These are phyloP conservation scores for Mortierella sp. DNA, from an alignment of 371 early-diverging fungal genomes.

Conservation along the genomic window DNA sequence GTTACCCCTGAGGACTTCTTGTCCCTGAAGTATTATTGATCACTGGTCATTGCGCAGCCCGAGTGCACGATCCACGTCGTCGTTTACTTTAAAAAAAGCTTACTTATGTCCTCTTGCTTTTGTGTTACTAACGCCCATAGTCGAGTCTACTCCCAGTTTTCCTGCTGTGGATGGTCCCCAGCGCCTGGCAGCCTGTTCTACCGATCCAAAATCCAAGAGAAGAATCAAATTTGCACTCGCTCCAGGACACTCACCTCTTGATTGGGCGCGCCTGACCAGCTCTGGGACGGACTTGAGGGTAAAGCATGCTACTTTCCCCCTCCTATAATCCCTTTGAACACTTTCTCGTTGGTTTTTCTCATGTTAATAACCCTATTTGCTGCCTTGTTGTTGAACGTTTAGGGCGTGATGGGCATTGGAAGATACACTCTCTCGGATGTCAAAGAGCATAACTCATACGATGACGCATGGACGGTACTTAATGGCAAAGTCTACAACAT, in stretches of 20 bases:
- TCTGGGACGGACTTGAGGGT: conserved; percentile 85
- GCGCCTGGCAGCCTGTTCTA: conserved; percentile 51
- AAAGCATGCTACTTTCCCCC: too few species aligned
- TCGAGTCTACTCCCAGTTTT: conserved; percentile 37
- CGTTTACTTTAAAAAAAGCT: too few species aligned
- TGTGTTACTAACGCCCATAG: too few species aligned
- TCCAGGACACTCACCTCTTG: conserved; percentile 92
- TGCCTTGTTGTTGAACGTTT: neutral
- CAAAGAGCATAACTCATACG: conserved; percentile 76
- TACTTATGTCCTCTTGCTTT: neutral
- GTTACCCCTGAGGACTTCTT: neutral
- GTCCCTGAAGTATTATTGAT: neutral
- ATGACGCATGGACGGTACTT: conserved; percentile 96
- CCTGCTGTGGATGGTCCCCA: conserved; percentile 56
- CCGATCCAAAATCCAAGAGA: conserved; percentile 56
- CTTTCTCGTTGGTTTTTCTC: neutral
- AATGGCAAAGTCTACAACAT: conserved; percentile 95
- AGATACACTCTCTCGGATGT: conserved; percentile 84
- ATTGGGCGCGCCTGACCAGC: conserved; percentile 89
- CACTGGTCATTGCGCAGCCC: conserved; percentile 22
- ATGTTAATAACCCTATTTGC: neutral
- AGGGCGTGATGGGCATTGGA: conserved; percentile 68
- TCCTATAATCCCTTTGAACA: too few species aligned
- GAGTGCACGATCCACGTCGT: neutral
- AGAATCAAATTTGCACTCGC: conserved; percentile 85